Evolutionary conservation across 495 filamentous ascomycete species (phyloP).

Genomic region (Penicillium steckii): DNA sequence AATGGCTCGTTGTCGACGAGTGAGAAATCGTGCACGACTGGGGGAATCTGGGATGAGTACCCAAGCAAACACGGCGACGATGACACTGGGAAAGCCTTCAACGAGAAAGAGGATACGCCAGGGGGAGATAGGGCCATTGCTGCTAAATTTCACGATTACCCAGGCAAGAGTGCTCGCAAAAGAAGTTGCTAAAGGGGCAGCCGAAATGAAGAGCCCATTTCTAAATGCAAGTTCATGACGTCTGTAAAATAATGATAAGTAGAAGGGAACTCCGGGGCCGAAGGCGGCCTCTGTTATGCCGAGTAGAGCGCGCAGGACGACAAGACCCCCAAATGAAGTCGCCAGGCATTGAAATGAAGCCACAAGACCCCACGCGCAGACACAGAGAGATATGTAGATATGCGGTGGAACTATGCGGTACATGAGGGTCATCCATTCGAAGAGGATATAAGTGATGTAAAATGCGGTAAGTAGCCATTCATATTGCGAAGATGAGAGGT

Average conservation of each 20-base stretch:
- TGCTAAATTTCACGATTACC: conserved; percentile 52
- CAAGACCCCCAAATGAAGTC: conserved; percentile 48
- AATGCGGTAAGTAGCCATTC: conserved; percentile 67
- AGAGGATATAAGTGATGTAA: conserved; percentile 71
- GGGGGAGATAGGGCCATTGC: conserved; percentile 49
- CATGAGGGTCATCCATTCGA: conserved; percentile 70
- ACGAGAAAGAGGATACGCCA: conserved; percentile 62
- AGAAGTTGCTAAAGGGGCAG: conserved; percentile 61
- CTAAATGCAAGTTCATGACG: conserved; percentile 61
- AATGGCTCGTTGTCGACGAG: conserved; percentile 41
- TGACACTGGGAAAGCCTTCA: conserved; percentile 60
- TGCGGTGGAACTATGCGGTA: conserved; percentile 57
- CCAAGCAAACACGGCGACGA: conserved; percentile 56
- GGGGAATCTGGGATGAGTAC: conserved; percentile 54
- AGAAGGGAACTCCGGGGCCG: conserved; percentile 61
- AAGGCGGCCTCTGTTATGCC: conserved; percentile 63
- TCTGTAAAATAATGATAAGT: conserved; percentile 60
- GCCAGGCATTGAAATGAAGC: conserved; percentile 71
- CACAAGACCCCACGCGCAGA: conserved; percentile 53
- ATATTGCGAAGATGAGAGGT: conserved; percentile 54
- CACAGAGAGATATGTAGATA: conserved; percentile 54
- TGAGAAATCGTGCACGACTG: conserved; percentile 50
- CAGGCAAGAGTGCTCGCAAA: conserved; percentile 69
- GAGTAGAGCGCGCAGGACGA: conserved; percentile 49
- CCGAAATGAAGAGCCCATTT: conserved; percentile 61